Conservation (phyloP, 2,329 filamentous ascomycete species). For the Penicillium sp. region DNA sequence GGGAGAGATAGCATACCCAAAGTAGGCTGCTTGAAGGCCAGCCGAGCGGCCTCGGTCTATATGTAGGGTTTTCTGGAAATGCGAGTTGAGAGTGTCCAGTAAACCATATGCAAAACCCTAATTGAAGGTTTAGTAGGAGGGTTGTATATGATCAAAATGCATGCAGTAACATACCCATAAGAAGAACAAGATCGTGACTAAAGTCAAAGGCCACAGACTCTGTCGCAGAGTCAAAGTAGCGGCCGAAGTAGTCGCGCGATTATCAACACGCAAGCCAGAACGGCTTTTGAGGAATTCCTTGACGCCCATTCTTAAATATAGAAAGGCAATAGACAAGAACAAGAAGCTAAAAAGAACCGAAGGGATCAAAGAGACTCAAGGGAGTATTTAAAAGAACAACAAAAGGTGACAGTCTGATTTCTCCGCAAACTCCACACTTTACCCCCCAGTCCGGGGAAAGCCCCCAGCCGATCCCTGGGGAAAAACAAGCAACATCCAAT, state of each 20-base stretch:
- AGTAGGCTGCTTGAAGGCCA: constrained; percentile 64
- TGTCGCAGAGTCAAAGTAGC: constrained; percentile 45
- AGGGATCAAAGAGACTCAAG: not conserved
- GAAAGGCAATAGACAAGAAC: not conserved
- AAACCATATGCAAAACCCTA: constrained; percentile 51
- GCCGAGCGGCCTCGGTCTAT: constrained; percentile 59
- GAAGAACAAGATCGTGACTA: constrained; percentile 52
- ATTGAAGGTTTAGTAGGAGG: not conserved
- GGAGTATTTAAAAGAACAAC: not conserved
- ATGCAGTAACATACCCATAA: constrained; percentile 45
- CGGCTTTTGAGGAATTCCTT: constrained; percentile 30
- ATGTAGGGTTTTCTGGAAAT: constrained; percentile 57
- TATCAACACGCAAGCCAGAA: constrained; percentile 34
- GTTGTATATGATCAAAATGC: not conserved
- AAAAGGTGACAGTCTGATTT: constrained; percentile 4
- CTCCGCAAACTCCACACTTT: constrained; percentile 11
- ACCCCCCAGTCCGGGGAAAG: constrained; percentile 9
- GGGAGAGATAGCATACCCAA: constrained; percentile 48
- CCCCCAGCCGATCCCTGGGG: constrained; percentile 7
- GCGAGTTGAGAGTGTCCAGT: constrained; percentile 52
- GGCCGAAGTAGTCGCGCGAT: constrained; percentile 40
- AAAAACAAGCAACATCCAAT: not conserved
- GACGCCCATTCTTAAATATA: constrained; percentile 26
- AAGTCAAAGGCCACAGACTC: constrained; percentile 44
- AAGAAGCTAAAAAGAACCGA: not conserved